Conservation (phyloP, 352 stramenopile genomes). For the Bremia lactucae region DNA sequence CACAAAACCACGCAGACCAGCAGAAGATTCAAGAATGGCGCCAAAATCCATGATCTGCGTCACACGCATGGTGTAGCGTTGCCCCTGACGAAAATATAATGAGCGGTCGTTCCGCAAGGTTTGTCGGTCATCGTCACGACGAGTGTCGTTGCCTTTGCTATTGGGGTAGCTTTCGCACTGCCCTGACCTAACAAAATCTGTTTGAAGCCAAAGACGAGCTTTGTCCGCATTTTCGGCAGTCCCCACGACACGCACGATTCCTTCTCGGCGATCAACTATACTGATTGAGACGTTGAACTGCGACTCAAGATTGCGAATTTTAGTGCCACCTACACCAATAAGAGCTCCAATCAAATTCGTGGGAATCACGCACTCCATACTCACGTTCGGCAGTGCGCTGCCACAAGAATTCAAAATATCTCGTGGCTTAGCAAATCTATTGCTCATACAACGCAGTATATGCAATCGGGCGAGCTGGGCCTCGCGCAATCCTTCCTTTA, state of each 20-base stretch:
- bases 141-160: constrained; percentile 5
- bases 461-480: constrained; percentile 69
- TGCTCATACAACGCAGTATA: constrained; percentile 83
- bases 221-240: constrained; percentile 55
- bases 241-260: constrained; percentile 84
- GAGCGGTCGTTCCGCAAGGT: constrained; percentile 9
- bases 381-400: constrained; percentile 26
- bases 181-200: constrained; percentile 13
- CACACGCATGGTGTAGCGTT: constrained; percentile 88
- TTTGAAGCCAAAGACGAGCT: constrained; percentile 64
- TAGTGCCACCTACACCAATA: constrained; percentile 66
- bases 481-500: constrained; percentile 80
- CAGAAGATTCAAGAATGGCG: constrained; percentile 77
- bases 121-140: constrained; percentile 7
- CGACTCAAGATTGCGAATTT: constrained; percentile 66
- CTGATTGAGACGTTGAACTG: constrained; percentile 44
- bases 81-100: constrained; percentile 78
- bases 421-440: constrained; percentile 48
- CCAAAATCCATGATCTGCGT: constrained; percentile 93
- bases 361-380: constrained; percentile 53
- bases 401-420: constrained; percentile 37
- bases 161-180: constrained; percentile 10
- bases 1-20: constrained; percentile 85
- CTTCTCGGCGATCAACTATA: constrained; percentile 74
- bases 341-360: constrained; percentile 43